These are phyloP conservation scores for Desmodesmus armatus DNA, from an alignment of 139 green algal genomes.

Conservation along the genomic window DNA sequence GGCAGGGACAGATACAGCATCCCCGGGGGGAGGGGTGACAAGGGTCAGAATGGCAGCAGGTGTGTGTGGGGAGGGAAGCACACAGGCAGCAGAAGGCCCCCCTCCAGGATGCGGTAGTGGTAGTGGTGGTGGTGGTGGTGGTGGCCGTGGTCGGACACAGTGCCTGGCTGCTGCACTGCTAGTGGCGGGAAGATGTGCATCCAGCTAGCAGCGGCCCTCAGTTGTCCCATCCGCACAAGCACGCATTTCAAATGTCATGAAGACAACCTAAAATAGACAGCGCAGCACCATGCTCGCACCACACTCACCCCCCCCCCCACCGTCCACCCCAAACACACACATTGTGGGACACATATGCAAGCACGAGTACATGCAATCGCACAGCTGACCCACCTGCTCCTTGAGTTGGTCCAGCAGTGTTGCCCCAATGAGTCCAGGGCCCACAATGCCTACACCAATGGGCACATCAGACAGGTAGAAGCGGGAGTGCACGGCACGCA, in stretches of 20 bases:
- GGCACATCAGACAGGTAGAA: slow-evolving; percentile 96
- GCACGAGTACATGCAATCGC: not conserved
- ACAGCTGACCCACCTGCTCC: slow-evolving; percentile 77
- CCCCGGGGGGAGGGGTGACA: too few species aligned
- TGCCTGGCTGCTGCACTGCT: too few species aligned
- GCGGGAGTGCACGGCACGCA: slow-evolving; percentile 90
- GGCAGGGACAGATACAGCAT: not conserved
- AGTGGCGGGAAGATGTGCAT: too few species aligned
- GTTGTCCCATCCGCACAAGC: too few species aligned
- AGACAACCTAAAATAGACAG: not conserved
- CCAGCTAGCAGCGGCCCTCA: too few species aligned
- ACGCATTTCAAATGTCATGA: not conserved
- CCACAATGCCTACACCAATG: slow-evolving; percentile 92
- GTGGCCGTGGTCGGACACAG: too few species aligned
- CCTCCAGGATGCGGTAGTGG: too few species aligned
- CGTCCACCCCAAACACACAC: too few species aligned
- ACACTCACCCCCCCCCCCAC: too few species aligned
- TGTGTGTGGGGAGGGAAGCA: not conserved
- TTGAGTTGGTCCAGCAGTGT: slow-evolving; percentile 93
- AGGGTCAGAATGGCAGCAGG: not conserved
- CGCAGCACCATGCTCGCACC: not conserved
- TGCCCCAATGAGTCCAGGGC: slow-evolving; percentile 91
- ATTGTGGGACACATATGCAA: not conserved
- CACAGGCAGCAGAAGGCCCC: too few species aligned
- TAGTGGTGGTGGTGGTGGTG: too few species aligned